Base-by-base conservation (phyloP, 2,329 filamentous ascomycete genomes). In the Stagonosporopsis tanaceti region DNA sequence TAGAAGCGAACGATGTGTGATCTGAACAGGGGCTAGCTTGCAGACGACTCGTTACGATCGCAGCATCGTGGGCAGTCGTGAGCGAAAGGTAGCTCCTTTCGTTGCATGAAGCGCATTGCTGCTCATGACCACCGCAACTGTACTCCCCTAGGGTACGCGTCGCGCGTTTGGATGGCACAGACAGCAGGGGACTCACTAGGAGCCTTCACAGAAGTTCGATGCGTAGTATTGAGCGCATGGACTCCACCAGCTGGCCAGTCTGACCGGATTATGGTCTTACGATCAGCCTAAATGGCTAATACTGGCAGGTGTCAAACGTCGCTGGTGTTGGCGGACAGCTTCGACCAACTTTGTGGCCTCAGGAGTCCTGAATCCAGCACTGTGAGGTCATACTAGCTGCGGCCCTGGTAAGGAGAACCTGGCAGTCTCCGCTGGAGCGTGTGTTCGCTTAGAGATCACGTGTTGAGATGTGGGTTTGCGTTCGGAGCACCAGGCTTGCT, bases 221-320 rank as follows among this genome's bases (percentile, higher is more conserved):
- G 58, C 54, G 55, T 41, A 50, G 34, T 32, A 22, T 39, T 27
- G 20, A 50, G 40, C 47, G 60, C 57, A 60, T 61, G 53, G 66
- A 52, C 61, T 62, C 40, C 53, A 60, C 3, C 17, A 22, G 41
- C n/a, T 47, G 50, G 41, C 41, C 50, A 47, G 50, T 54, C 47
- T 47, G 46, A 47, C 56, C 51, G 45, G 52, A 28, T 24, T 47
- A 35, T 53, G 50, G 45, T 59, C 50, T 42, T 38, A 39, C 41
- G 41, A 51, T 51, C 56, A 54, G 56, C 46, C 56, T 54, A 59
- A 59, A 54, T 54, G 50, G 50, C 56, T 59, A 53, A 50, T 53
- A 50, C 39, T 59, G 56, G 45, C 54, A 57, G 54, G 54, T 57
- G 54, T 53, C 45, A 57, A 57, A 57, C 32, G 32, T 48, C 32